Evolutionary conservation across 345 rosid species (phyloP).

Genomic region (Sonneratia alba): DNA sequence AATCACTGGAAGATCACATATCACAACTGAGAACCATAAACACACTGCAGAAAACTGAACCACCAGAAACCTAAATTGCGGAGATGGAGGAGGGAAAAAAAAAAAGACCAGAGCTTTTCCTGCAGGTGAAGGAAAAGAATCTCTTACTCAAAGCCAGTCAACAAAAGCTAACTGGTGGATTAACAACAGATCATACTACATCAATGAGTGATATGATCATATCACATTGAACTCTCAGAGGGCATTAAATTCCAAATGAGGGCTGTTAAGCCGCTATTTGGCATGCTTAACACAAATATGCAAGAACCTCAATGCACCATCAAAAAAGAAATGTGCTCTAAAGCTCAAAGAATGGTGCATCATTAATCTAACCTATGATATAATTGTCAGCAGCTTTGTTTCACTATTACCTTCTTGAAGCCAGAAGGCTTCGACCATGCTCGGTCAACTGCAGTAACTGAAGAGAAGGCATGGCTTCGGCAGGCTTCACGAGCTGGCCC

Average conservation of each 20-base stretch:
- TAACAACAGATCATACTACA: neutral
- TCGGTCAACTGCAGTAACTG: slow-evolving; percentile 83
- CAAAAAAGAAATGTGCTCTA: neutral
- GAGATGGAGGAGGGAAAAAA: too few relatives aligned
- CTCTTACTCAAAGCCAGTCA: neutral
- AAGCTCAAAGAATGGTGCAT: neutral
- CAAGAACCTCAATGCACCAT: neutral
- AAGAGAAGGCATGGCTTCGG: slow-evolving; percentile 69
- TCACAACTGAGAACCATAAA: neutral
- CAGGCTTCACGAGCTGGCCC: slow-evolving; percentile 10
- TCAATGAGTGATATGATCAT: neutral
- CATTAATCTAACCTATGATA: neutral
- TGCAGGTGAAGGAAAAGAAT: too few relatives aligned
- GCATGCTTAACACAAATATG: neutral
- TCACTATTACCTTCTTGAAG: slow-evolving; percentile 62
- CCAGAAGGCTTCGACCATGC: slow-evolving; percentile 65
- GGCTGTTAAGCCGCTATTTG: neutral
- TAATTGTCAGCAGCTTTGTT: neutral
- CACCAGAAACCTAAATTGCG: neutral
- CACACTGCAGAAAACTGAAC: neutral
- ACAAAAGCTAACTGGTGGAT: neutral
- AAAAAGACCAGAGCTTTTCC: too few relatives aligned
- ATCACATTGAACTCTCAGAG: neutral
- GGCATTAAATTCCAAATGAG: neutral
- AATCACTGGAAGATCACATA: neutral